A percentile compares a stretch with the other conserved stretches of the same genome.
Evolutionary conservation across 768 basidiomycete species (phyloP).

Genomic region (Exsudoporus frostii): DNA sequence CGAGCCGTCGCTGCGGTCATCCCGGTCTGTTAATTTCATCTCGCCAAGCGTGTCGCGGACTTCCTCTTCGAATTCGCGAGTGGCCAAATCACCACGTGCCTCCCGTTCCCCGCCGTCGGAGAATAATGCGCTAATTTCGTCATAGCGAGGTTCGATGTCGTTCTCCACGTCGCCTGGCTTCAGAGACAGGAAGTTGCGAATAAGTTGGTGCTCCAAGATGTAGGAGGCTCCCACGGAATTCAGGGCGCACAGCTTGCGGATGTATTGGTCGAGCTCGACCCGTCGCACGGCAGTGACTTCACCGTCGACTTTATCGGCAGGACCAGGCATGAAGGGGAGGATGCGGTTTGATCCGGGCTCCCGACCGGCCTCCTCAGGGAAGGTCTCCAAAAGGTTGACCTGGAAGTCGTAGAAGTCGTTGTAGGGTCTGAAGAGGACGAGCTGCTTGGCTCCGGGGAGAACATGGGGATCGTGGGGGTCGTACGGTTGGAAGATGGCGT

Average conservation of each 20-base stretch:
- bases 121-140: constrained; percentile 57
- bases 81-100: constrained; percentile 22
- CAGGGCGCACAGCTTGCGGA: constrained; percentile 74
- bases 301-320: constrained; percentile 79
- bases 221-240: constrained; percentile 65
- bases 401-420: constrained; percentile 99
- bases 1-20: constrained; percentile 58
- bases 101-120: constrained; percentile 30
- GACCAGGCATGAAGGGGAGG: constrained; percentile 97
- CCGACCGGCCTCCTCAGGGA: constrained; percentile 90
- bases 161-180: constrained; percentile 85
- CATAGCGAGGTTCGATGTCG: constrained; percentile 55
- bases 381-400: constrained; percentile 78
- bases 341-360: constrained; percentile 64
- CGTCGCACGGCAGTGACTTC: constrained; percentile 76
- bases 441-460: constrained; percentile 67
- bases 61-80: constrained; percentile 39
- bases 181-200: constrained; percentile 79
- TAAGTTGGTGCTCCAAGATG: constrained; percentile 74
- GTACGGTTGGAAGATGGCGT: constrained; percentile 87
- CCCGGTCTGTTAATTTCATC: constrained; percentile 45
- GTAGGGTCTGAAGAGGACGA: constrained; percentile 92
- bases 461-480: constrained; percentile 50
- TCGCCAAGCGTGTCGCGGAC: constrained; percentile 50
- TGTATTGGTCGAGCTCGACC: constrained; percentile 85